phyloP scores from a whole-genome alignment of 192 early-diverging fungal genomes.

The Thamnidium elegans region DNA sequence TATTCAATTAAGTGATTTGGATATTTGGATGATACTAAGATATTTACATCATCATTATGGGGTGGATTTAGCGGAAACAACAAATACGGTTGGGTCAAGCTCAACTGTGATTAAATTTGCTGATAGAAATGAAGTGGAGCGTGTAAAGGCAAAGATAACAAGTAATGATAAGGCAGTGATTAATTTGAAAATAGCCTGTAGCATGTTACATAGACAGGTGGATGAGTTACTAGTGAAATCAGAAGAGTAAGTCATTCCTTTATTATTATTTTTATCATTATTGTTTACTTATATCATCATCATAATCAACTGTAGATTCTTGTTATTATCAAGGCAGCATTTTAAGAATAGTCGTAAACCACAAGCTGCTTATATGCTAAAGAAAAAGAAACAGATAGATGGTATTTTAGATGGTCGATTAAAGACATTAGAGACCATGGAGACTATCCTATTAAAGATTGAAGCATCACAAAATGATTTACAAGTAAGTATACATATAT shows the following conservation, averaged over 20 bases:
- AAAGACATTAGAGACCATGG: conserved; percentile 55
- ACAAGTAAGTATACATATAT: conserved; percentile 38
- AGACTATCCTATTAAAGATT: conserved; percentile 59
- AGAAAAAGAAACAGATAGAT: conserved; percentile 51
- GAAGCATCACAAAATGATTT: conserved; percentile 59
- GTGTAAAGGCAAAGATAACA: conserved; percentile 39
- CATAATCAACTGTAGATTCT: neutral
- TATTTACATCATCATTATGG: conserved; percentile 25
- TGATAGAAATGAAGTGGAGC: conserved; percentile 6
- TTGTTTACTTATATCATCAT: neutral
- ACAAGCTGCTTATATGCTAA: conserved; percentile 54
- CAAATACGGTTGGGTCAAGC: conserved; percentile 4
- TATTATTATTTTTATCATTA: neutral
- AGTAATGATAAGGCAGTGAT: conserved; percentile 57
- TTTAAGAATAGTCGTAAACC: conserved; percentile 40
- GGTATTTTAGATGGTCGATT: conserved; percentile 56
- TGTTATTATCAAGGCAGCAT: conserved; percentile 16
- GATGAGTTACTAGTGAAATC: conserved; percentile 56
- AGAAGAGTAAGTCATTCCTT: conserved; percentile 38
- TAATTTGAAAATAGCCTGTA: conserved; percentile 47
- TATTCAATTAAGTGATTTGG: conserved; percentile 24
- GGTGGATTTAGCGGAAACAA: conserved; percentile 15
- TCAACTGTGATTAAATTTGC: conserved; percentile 24
- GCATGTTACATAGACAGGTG: conserved; percentile 53
- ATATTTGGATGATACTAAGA: conserved; percentile 29